These are phyloP conservation scores for Pythium rhizo-oryzae DNA, from an alignment of 352 stramenopile genomes.

Conservation along the genomic window DNA sequence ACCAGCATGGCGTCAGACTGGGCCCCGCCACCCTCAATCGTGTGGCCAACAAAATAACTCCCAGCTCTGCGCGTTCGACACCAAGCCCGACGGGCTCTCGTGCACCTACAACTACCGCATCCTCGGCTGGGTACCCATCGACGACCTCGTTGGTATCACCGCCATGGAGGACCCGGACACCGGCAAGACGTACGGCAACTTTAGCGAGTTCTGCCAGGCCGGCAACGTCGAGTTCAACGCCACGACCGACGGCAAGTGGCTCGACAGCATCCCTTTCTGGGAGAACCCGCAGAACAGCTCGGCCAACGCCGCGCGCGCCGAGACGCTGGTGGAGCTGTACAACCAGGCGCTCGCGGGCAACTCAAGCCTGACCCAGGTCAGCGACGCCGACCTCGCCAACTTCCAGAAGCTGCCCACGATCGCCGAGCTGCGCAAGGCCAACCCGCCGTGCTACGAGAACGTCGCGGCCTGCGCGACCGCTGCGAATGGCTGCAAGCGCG, in stretches of 20 bases:
- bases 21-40: too few relatives aligned
- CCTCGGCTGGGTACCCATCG: conserved; percentile 67
- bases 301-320: conserved; percentile 44
- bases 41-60: too few relatives aligned
- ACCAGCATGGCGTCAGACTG: too few relatives aligned
- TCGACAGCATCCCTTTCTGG: conserved; percentile 63
- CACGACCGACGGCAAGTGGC: conserved; percentile 35
- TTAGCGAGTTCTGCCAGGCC: conserved; percentile 65
- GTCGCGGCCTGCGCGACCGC: conserved; percentile 51
- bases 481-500: conserved; percentile 58
- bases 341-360: conserved; percentile 30
- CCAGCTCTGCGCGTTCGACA: conserved; percentile 54
- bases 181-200: conserved; percentile 50
- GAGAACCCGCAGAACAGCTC: conserved; percentile 49
- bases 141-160: conserved; percentile 82
- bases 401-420: conserved; percentile 56
- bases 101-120: conserved; percentile 81
- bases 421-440: conserved; percentile 39
- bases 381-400: conserved; percentile 29
- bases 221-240: conserved; percentile 65
- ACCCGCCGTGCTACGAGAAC: conserved; percentile 73
- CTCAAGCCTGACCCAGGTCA: conserved; percentile 39
- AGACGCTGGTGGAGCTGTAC: conserved; percentile 55
- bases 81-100: conserved; percentile 51
- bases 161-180: conserved; percentile 43